Conservation (phyloP, 495 filamentous ascomycete genomes). For the Haplographium delicatum region DNA sequence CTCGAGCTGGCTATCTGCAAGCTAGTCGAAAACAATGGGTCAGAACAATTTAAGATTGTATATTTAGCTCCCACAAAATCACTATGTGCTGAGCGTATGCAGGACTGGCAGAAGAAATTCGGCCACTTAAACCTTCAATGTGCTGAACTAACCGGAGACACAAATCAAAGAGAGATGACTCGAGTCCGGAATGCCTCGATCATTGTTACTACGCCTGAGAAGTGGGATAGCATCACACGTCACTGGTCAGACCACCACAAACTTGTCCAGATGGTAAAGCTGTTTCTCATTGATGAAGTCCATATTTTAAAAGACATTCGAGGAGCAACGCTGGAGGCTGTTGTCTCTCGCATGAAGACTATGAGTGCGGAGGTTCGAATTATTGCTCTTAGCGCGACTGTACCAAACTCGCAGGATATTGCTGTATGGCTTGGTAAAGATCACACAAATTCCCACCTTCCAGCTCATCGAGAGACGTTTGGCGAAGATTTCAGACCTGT, state of each 20-base stretch:
- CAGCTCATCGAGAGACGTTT: slow-evolving; percentile 74
- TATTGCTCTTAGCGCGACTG: slow-evolving; percentile 85
- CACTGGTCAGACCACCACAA: slow-evolving; percentile 90
- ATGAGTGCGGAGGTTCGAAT: slow-evolving; percentile 84
- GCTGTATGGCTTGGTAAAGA: slow-evolving; percentile 87
- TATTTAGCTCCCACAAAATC: slow-evolving; percentile 96
- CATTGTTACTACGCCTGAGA: slow-evolving; percentile 95
- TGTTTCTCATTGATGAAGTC: slow-evolving; percentile 95
- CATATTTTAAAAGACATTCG: slow-evolving; percentile 88
- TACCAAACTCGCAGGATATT: slow-evolving; percentile 89
- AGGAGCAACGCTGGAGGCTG: slow-evolving; percentile 89
- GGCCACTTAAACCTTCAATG: slow-evolving; percentile 66
- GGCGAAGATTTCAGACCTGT: slow-evolving; percentile 90
- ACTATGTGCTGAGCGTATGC: slow-evolving; percentile 73
- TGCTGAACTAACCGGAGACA: slow-evolving; percentile 89
- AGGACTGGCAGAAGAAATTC: slow-evolving; percentile 88
- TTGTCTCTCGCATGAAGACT: slow-evolving; percentile 95
- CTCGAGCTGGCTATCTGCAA: slow-evolving; percentile 90
- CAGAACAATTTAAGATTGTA: slow-evolving; percentile 80
- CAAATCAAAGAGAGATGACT: slow-evolving; percentile 65
- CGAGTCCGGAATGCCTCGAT: slow-evolving; percentile 78
- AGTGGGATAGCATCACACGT: slow-evolving; percentile 96
- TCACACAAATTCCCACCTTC: slow-evolving; percentile 56
- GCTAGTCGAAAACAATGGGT: slow-evolving; percentile 55
- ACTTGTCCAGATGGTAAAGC: slow-evolving; percentile 77